Percentiles rank a stretch among this genome's conserved stretches.
These are phyloP conservation scores for Laguncularia racemosa DNA, from an alignment of 345 rosid genomes.

Conservation along the genomic window DNA sequence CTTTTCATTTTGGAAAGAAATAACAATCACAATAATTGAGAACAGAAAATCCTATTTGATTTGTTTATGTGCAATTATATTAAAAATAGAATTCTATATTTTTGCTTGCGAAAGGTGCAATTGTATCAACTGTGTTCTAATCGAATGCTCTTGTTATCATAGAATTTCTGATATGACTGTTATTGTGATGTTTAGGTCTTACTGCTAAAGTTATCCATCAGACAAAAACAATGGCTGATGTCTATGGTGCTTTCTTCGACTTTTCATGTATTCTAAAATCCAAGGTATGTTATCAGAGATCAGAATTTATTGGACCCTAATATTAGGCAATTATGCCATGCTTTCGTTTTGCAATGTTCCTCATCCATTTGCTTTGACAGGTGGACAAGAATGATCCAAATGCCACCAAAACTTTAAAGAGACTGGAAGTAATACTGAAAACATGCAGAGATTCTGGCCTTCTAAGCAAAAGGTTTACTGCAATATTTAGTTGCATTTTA, in stretches of 20 bases:
- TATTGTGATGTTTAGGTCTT: conserved; percentile 45
- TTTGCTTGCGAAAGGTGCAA: background rate
- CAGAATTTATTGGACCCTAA: no score
- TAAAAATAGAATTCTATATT: no score
- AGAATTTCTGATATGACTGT: background rate
- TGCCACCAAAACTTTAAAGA: conserved; percentile 48
- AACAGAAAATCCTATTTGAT: no score
- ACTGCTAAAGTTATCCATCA: conserved; percentile 80
- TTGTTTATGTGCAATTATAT: no score
- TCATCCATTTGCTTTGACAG: conserved; percentile 16
- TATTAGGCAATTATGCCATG: background rate
- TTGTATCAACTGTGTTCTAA: background rate
- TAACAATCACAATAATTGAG: no score
- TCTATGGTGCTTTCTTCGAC: conserved; percentile 81
- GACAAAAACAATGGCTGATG: conserved; percentile 80
- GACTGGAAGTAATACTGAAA: conserved; percentile 58
- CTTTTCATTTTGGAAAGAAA: no score
- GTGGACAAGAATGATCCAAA: conserved; percentile 69
- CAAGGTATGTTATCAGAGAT: conserved; percentile 36
- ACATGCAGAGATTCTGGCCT: conserved; percentile 56
- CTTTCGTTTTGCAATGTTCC: no score
- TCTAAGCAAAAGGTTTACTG: conserved; percentile 43
- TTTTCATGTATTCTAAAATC: conserved; percentile 63
- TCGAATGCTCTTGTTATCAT: background rate
- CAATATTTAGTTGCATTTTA: background rate